Base-by-base conservation (phyloP, 768 basidiomycete species). In the Steccherinum ochraceum region DNA sequence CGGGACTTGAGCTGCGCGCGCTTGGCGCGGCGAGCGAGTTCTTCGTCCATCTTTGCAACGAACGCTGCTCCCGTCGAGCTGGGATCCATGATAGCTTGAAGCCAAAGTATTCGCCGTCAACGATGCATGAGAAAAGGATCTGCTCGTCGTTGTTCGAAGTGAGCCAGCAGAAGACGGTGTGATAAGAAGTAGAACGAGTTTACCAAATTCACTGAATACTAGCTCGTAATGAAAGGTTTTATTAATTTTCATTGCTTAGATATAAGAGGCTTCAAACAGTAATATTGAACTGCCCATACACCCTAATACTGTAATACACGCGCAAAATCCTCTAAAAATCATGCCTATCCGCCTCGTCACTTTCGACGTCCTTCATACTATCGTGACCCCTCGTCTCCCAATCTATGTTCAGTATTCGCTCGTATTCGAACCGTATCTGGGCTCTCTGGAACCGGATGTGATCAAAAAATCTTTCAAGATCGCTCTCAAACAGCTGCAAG, bases 341-440 rank as follows among this genome's bases (percentile, higher is more conserved):
- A 67, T 69, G 60, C 52, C 52, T 47, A 78, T 86, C 63, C 78
- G 75, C 7, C 69, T 89, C 5, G 83, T 89, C 43, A 81, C 84
- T n/a, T 90, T 92, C 57, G 89, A 92, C 59, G 81, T 80, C 1
- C 68, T 90, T 21, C 80, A 84, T 59, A 92, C 89, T n/a, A 71
- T 89, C 4, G 71, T 92, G 13, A 74, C 75, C 2, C 88, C 86
- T 18, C 79, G 86, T 4, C 66, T 66, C 26, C 86, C 89, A 2
- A 75, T 92, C 43, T 73, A 85, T 52, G 72, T 78, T 24, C 87
- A 80, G 56, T 78, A 86, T 61, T 74, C 83, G 0, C 75, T 80
- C 54, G 75, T 74, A 2, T 88, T 92, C 51, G 71, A 75, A 23
- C 84, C 86, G 0, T 82, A 77, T 61, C 67, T 90, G 1, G 88